Conservation (phyloP, 768 basidiomycete genomes). For the Rhizopogon vulgaris region DNA sequence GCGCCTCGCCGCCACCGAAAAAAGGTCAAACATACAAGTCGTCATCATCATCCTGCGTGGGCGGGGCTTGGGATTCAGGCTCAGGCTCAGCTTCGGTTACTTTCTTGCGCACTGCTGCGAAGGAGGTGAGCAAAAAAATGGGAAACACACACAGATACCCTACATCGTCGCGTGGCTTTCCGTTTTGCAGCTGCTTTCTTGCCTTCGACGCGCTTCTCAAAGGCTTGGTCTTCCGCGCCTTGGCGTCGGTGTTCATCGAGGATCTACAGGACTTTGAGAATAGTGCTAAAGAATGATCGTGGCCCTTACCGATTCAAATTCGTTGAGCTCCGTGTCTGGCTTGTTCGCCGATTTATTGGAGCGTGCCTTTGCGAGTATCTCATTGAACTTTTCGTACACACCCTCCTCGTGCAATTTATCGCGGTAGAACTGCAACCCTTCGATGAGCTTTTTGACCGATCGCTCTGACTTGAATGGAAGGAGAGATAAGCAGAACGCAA, state of each 20-base stretch:
- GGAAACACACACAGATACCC: constrained; percentile 3
- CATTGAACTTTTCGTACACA: constrained; percentile 78
- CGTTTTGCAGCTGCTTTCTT: constrained; percentile 77
- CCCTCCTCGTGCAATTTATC: constrained; percentile 90
- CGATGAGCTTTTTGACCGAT: constrained; percentile 93
- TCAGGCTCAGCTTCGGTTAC: constrained; percentile 12
- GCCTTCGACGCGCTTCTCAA: constrained; percentile 79
- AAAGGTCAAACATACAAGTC: constrained; percentile 18
- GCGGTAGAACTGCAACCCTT: constrained; percentile 86
- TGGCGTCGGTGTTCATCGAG: constrained; percentile 77
- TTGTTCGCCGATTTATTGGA: constrained; percentile 88
- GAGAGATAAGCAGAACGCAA: constrained; percentile 90
- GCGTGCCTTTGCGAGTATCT: constrained; percentile 93
- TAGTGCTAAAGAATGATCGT: not conserved
- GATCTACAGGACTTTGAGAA: constrained; percentile 43
- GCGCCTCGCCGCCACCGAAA: too few relatives aligned
- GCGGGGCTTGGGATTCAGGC: constrained; percentile 4
- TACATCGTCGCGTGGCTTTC: constrained; percentile 54
- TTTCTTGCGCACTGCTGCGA: constrained; percentile 27
- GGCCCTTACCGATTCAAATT: constrained; percentile 75
- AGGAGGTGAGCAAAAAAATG: not conserved
- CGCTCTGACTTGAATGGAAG: constrained; percentile 96
- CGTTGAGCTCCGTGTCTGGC: constrained; percentile 88
- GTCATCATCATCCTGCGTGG: constrained; percentile 12
- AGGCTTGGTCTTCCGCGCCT: constrained; percentile 87